These are phyloP conservation scores for Ascosphaera apis DNA, from an alignment of 2,329 filamentous ascomycete genomes.

Conservation along the genomic window DNA sequence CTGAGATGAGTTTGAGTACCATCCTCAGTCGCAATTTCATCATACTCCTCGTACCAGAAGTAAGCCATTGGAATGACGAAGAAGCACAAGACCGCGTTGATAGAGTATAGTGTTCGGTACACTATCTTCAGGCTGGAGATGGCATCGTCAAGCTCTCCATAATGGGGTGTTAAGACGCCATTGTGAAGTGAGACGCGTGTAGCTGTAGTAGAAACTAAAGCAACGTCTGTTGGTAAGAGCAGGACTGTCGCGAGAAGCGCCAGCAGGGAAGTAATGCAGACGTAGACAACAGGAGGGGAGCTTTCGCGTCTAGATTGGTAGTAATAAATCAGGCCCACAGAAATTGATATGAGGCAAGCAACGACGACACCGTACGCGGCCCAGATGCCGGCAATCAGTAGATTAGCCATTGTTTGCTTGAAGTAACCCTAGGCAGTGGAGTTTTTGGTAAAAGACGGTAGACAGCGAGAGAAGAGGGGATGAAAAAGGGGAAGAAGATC, in stretches of 20 bases:
- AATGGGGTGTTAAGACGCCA: background rate
- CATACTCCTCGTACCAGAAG: conserved; percentile 96
- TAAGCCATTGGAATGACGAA: conserved; percentile 86
- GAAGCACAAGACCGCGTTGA: conserved; percentile 76
- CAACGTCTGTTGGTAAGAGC: conserved; percentile 83
- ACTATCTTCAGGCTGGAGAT: conserved; percentile 61
- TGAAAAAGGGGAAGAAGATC: too few species aligned
- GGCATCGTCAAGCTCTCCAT: conserved; percentile 50
- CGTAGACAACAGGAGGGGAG: conserved; percentile 54
- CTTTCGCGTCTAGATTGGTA: conserved; percentile 81
- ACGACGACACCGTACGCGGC: conserved; percentile 72
- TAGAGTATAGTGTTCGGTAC: conserved; percentile 79
- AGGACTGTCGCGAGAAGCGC: conserved; percentile 77
- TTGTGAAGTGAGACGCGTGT: conserved; percentile 28
- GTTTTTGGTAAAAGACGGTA: too few species aligned
- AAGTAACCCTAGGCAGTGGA: too few species aligned
- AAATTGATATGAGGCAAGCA: conserved; percentile 49
- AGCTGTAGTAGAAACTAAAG: conserved; percentile 79
- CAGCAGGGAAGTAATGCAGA: conserved; percentile 72
- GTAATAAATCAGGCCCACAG: conserved; percentile 67
- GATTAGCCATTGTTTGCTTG: conserved; percentile 36
- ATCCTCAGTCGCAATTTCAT: conserved; percentile 66
- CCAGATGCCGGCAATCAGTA: conserved; percentile 87
- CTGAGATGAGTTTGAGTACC: conserved; percentile 47
- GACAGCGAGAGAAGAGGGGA: background rate